Conservation (phyloP, 345 rosid species). For the Geranium brycei region DNA sequence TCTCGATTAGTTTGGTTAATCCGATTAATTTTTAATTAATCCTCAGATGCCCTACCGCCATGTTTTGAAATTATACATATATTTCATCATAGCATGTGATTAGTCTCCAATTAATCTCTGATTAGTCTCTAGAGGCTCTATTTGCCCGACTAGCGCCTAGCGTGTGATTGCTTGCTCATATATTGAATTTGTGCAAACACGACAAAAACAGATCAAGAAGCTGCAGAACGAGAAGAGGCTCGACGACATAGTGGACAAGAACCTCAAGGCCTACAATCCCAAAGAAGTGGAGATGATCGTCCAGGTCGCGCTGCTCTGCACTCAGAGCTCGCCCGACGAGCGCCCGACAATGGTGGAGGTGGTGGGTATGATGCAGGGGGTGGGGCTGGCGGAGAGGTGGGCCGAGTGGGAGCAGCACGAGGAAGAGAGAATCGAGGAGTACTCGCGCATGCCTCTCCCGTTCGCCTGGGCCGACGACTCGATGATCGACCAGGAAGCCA, state of each 20-base stretch:
- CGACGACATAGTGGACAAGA: conserved; percentile 57
- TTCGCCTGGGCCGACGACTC: conserved; percentile 55
- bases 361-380: conserved; percentile 67
- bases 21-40: too few relatives aligned
- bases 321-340: conserved; percentile 64
- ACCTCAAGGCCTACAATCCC: conserved; percentile 33
- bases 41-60: too few relatives aligned
- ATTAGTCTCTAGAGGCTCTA: too few relatives aligned
- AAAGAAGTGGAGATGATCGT: conserved; percentile 63
- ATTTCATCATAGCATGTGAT: too few relatives aligned
- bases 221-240: conserved; percentile 58
- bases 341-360: conserved; percentile 68
- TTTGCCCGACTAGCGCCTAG: too few relatives aligned
- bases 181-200: not conserved
- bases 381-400: conserved; percentile 62
- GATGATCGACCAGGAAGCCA: conserved; percentile 60
- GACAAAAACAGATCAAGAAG: conserved; percentile 49
- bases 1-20: too few relatives aligned
- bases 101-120: too few relatives aligned
- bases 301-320: conserved; percentile 72
- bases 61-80: too few relatives aligned
- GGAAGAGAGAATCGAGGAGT: conserved; percentile 44
- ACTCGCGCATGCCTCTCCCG: conserved; percentile 34
- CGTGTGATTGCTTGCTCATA: too few relatives aligned
- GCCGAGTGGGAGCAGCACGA: conserved; percentile 61